These are phyloP conservation scores for Amaranthus palmeri DNA, from an alignment of 148 eudicot genomes.

Conservation along the genomic window DNA sequence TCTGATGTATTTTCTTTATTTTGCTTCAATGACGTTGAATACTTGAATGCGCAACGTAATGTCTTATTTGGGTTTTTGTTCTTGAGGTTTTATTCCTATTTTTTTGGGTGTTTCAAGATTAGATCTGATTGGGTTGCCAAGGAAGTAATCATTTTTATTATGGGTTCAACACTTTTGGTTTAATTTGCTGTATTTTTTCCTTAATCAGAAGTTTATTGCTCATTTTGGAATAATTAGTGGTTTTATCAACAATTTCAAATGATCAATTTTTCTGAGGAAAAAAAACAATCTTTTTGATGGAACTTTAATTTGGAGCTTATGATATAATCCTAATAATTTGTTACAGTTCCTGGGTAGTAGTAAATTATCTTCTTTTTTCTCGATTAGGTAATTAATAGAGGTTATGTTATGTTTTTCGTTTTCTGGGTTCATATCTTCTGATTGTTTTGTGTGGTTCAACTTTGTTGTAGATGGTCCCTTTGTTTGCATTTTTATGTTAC, in stretches of 20 bases:
- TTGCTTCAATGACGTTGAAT: not conserved
- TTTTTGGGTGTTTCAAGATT: constrained; percentile 10
- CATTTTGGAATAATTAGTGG: not conserved
- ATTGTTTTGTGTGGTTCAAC: constrained; percentile 9
- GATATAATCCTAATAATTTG: not conserved
- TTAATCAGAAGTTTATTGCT: not conserved
- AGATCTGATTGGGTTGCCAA: constrained; percentile 28
- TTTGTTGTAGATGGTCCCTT: constrained; percentile 5
- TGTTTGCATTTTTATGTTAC: not conserved
- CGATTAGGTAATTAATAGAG: not conserved
- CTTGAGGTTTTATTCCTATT: not conserved
- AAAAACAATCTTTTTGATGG: not conserved
- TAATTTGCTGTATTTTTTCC: not conserved
- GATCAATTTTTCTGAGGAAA: not conserved
- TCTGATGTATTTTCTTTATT: constrained; percentile 9
- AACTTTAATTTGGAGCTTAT: constrained; percentile 3
- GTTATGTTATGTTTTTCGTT: not conserved
- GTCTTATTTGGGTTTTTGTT: constrained; percentile 1
- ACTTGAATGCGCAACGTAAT: constrained; percentile 7
- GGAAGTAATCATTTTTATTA: constrained; percentile 6
- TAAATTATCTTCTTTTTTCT: not conserved
- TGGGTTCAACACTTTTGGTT: constrained; percentile 5
- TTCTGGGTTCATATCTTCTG: not conserved
- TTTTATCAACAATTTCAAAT: not conserved
- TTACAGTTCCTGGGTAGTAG: not conserved